Evolutionary conservation across 176 grass and related monocot genomes (phyloP), one percentile per base, ranked within the genome.

Genomic region (Pontederia crassipes): DNA sequence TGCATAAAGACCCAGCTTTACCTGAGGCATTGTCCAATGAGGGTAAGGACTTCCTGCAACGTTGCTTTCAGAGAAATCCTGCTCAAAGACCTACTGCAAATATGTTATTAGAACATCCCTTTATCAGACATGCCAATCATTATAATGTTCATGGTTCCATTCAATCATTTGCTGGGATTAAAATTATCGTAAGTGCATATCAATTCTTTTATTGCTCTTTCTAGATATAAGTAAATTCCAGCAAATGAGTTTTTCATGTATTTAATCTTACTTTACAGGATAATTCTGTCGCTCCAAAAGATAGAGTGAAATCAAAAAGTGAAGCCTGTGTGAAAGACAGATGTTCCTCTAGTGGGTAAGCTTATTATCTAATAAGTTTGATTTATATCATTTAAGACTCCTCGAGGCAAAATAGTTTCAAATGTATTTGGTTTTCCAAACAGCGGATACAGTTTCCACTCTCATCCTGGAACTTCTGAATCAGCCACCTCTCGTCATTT

Each of bases 31-130:
- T 89, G 63, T 89, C 86, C 16, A 55, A 66, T 52, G 90, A 89
- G 71, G 90, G 90, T 9, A 96, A 82, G 69, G 83, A 90, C 68
- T 96, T 96, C 78, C 71, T 96, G 49, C 74, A 71, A 60, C 57
- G 72, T 51, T 96, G 91, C 78, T 96, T 96, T 69, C 83, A 69
- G 60, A 82, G 91, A 76, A 96, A 85, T 51, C 91, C 86, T 11
- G 51, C 80, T 4, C 81, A 87, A 62, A 83, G 91, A 62, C 80
- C 83, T 65, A 80, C 84, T 70, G 81, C 87, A 50, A 76, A 9
- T 59, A 70, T 59, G 72, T 76, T 91, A 66, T 80, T 91, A 24
- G 87, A 91, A 52, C 79, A 91, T 54, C 28, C 65, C 28, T 91
- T 91, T 54, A 77, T 86, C 20, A 72, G 72, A 54, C 79, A 68